Evolutionary conservation across 139 green algal genomes (phyloP).

Genomic region (Deuterostichococcus epilithicus): DNA sequence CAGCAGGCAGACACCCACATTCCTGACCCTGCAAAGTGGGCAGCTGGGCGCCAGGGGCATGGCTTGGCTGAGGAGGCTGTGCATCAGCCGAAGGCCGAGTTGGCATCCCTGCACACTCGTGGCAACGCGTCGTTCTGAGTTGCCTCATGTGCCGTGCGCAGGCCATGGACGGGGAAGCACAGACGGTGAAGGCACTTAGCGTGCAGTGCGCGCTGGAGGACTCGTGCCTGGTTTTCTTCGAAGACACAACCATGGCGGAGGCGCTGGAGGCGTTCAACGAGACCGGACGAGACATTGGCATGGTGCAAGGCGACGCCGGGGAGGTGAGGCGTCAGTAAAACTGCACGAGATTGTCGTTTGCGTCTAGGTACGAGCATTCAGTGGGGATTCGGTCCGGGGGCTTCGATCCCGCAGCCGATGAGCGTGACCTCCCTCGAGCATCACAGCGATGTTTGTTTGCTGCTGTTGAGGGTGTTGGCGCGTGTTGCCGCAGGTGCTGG

Average conservation of each 20-base stretch:
- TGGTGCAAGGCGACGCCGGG: not conserved
- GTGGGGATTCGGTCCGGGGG: no score
- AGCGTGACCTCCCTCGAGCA: no score
- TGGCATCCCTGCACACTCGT: not conserved
- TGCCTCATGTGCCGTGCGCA: not conserved
- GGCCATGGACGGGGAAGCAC: not conserved
- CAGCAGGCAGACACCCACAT: not conserved
- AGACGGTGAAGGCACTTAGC: not conserved
- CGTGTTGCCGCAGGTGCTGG: not conserved
- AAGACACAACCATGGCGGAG: constrained; percentile 10
- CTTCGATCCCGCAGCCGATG: no score
- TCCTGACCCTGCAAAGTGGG: not conserved
- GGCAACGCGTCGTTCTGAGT: not conserved
- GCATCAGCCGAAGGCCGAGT: not conserved
- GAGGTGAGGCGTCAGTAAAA: no score
- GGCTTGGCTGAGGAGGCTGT: not conserved
- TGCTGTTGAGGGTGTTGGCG: no score
- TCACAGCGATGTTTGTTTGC: no score
- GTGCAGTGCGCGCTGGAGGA: constrained; percentile 15
- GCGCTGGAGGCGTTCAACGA: constrained; percentile 12
- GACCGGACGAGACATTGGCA: not conserved
- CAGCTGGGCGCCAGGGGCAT: not conserved
- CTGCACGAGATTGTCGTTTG: no score
- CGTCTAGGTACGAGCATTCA: no score
- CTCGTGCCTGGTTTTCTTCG: not conserved